These are phyloP conservation scores for Calamus simplicifolius DNA, from an alignment of 176 grass and related monocot genomes.

Conservation along the genomic window DNA sequence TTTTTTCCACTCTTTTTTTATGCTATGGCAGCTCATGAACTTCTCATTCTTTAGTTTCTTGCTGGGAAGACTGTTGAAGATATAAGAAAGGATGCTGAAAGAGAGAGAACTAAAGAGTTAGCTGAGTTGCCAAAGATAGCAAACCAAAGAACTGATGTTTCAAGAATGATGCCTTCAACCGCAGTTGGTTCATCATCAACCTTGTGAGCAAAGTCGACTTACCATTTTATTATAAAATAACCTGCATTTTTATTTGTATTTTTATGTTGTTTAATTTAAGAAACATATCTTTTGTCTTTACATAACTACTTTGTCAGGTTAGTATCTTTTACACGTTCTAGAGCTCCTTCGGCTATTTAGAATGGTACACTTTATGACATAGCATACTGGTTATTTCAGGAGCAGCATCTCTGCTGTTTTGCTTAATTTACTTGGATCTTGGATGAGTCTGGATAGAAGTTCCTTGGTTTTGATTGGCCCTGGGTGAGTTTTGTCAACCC, in stretches of 20 bases:
- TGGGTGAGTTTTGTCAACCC: no score
- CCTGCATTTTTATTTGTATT: conserved; percentile 20
- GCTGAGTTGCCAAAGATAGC: conserved; percentile 46
- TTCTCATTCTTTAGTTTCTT: conserved; percentile 47
- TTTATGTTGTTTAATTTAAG: conserved; percentile 13
- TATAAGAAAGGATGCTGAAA: conserved; percentile 57
- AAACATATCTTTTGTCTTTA: no score
- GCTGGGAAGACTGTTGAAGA: conserved; percentile 77
- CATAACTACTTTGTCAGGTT: no score
- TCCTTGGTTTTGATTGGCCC: no score
- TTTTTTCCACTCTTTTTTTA: no score
- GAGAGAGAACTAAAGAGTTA: conserved; percentile 68
- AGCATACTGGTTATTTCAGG: no score
- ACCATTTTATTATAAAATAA: background rate
- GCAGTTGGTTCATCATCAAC: conserved; percentile 32
- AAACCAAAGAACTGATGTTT: conserved; percentile 45
- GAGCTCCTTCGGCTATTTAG: no score
- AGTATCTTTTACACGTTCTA: no score
- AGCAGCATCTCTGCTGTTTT: no score
- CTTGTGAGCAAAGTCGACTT: conserved; percentile 35
- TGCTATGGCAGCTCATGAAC: background rate
- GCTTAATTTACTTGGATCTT: no score
- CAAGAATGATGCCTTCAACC: conserved; percentile 16
- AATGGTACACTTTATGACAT: no score
- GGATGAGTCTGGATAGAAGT: no score